These are phyloP conservation scores for Lepiota subincarnata DNA, from an alignment of 768 basidiomycete species.

Conservation along the genomic window DNA sequence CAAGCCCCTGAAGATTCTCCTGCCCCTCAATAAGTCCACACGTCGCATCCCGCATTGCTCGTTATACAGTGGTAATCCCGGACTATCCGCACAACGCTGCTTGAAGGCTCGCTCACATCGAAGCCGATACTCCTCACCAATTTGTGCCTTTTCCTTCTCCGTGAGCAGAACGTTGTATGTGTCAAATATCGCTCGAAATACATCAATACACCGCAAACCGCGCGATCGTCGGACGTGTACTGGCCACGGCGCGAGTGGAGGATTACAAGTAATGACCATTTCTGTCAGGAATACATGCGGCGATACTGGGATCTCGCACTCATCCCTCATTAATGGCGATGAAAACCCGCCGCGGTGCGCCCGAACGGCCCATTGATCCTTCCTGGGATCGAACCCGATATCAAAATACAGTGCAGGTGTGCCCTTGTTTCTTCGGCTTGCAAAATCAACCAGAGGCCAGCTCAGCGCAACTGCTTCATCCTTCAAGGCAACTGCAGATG, in stretches of 20 bases:
- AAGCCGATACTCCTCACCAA: slow-evolving; percentile 26
- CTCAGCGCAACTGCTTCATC: slow-evolving; percentile 36
- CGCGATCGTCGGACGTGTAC: slow-evolving; percentile 38
- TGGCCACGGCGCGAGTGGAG: slow-evolving; percentile 28
- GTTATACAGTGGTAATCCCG: slow-evolving; percentile 36
- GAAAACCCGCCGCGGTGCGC: slow-evolving; percentile 20
- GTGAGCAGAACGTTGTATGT: slow-evolving; percentile 43
- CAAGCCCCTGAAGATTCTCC: slow-evolving; percentile 51
- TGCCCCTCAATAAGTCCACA: slow-evolving; percentile 51
- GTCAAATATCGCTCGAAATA: slow-evolving; percentile 55
- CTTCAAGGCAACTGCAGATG: slow-evolving; percentile 31
- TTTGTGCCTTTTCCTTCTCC: slow-evolving; percentile 30
- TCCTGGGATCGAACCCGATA: slow-evolving; percentile 38
- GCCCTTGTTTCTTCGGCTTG: slow-evolving; percentile 22
- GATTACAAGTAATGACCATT: slow-evolving; percentile 37
- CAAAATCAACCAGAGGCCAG: slow-evolving; percentile 47
- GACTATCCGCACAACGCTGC: slow-evolving; percentile 41
- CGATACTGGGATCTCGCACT: slow-evolving; percentile 39
- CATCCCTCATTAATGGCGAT: slow-evolving; percentile 29
- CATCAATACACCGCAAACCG: slow-evolving; percentile 51
- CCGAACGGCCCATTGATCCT: slow-evolving; percentile 19
- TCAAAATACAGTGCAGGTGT: slow-evolving; percentile 46
- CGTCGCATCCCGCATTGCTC: slow-evolving; percentile 48
- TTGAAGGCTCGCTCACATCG: slow-evolving; percentile 40
- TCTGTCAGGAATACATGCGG: slow-evolving; percentile 39